Evolutionary conservation across 352 stramenopile genomes (phyloP).

Genomic region (Pythium coloratum): DNA sequence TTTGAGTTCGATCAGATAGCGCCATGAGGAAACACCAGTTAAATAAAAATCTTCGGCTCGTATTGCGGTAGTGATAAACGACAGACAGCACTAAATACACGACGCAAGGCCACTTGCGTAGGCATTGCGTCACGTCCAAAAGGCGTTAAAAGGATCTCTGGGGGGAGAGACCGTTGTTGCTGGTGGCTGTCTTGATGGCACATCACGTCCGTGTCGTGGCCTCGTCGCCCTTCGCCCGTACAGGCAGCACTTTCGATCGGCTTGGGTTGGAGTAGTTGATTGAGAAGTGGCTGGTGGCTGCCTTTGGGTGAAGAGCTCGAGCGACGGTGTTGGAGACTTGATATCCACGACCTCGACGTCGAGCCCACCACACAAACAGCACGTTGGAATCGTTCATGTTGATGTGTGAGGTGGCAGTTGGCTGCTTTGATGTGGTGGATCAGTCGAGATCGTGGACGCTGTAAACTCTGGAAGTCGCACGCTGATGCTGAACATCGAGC

Average conservation of each 20-base stretch:
- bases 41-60: background rate
- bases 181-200: background rate
- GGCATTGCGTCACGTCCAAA: background rate
- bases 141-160: background rate
- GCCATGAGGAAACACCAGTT: too few relatives aligned
- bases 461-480: too few relatives aligned
- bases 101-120: background rate
- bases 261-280: background rate
- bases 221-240: background rate
- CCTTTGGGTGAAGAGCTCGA: background rate
- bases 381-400: background rate
- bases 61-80: background rate
- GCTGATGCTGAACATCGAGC: too few relatives aligned
- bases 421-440: background rate
- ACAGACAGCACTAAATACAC: background rate
- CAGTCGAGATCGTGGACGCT: background rate
- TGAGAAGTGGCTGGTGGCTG: background rate
- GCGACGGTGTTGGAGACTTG: background rate
- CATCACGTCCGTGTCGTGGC: too few relatives aligned
- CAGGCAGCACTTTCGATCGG: background rate
- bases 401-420: background rate
- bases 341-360: background rate
- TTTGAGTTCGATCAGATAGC: background rate
- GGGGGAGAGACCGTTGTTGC: background rate
- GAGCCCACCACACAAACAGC: background rate